Evolutionary conservation across 2,329 filamentous ascomycete species (phyloP).

Genomic region (Colletotrichum siamense): DNA sequence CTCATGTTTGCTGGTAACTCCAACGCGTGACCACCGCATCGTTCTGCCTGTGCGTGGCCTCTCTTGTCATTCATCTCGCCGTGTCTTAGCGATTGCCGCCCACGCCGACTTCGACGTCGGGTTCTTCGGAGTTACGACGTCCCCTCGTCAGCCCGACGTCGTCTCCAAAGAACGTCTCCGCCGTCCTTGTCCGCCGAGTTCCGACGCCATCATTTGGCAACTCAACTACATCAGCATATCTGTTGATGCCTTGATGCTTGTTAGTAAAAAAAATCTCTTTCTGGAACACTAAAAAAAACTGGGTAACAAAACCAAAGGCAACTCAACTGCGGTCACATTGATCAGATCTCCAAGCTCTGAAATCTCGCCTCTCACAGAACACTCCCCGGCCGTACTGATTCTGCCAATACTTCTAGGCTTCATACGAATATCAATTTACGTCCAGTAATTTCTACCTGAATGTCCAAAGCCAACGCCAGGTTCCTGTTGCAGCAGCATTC

Average conservation of each 20-base stretch:
- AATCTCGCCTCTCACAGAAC: not conserved
- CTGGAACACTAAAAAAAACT: too few relatives aligned
- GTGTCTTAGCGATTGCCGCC: not conserved
- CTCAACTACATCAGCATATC: too few relatives aligned
- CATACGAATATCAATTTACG: not conserved
- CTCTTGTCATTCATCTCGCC: not conserved
- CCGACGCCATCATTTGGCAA: not conserved
- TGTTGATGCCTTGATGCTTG: too few relatives aligned
- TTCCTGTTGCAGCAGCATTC: not conserved
- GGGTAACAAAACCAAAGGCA: too few relatives aligned
- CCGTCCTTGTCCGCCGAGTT: not conserved
- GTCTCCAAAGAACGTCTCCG: not conserved
- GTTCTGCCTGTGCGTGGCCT: not conserved
- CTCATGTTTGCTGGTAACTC: not conserved
- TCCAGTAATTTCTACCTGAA: not conserved
- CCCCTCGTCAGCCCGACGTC: not conserved
- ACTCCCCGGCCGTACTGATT: not conserved
- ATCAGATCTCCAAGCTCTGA: not conserved
- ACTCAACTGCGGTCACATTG: not conserved
- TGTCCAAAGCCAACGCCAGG: not conserved
- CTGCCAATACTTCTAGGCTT: not conserved
- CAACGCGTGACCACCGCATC: not conserved
- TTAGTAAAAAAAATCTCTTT: too few relatives aligned
- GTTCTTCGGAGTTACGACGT: slow-evolving; percentile 21
- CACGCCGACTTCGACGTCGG: not conserved